Conservation (phyloP, 441 rosid species). For the Macaranga tanarius region DNA sequence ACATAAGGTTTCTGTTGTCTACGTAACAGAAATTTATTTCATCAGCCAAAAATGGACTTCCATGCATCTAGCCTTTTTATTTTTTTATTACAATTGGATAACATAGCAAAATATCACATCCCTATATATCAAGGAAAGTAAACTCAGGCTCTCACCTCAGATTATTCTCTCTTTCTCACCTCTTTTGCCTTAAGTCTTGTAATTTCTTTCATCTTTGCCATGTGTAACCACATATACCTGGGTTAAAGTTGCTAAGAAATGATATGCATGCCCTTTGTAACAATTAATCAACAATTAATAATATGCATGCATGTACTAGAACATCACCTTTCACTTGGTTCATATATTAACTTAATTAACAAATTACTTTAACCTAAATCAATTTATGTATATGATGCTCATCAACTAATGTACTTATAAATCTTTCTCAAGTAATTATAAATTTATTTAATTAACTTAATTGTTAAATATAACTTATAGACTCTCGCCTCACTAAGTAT, state of each 20-base stretch:
- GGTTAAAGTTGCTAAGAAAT: constrained; percentile 22
- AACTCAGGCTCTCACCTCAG: constrained; percentile 55
- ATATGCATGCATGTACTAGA: no score
- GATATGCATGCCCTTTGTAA: no score
- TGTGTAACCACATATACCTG: constrained; percentile 39
- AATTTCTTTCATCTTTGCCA: constrained; percentile 88
- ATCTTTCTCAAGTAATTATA: no score
- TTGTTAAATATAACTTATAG: no score
- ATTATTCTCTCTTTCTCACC: constrained; percentile 73
- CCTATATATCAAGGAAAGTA: constrained; percentile 7
- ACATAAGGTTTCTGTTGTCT: background rate
- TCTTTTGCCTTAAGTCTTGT: constrained; percentile 79
- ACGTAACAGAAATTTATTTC: background rate
- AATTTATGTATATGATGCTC: no score
- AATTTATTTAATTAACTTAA: no score
- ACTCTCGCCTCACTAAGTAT: no score
- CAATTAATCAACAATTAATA: no score
- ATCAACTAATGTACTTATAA: no score
- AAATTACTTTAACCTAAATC: no score
- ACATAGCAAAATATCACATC: background rate
- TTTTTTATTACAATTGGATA: background rate
- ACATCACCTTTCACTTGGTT: no score
- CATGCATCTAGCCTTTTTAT: background rate
- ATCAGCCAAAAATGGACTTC: background rate
- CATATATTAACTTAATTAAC: no score